phyloP scores from a whole-genome alignment of 2,329 filamentous ascomycete species.

The Nannizzia gypsea region DNA sequence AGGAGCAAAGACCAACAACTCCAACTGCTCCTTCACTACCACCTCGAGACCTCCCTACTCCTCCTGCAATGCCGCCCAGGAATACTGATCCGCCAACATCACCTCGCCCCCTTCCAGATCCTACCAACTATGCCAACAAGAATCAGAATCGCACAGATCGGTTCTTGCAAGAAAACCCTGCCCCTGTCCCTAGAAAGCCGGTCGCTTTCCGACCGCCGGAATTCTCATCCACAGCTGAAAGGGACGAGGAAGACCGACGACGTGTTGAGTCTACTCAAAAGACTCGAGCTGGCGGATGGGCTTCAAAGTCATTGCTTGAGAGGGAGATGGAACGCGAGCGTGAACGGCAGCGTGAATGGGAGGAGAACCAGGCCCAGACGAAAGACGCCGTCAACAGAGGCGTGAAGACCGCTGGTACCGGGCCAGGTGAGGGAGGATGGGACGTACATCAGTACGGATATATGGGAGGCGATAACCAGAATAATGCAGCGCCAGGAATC shows the following conservation, averaged over 20 bases:
- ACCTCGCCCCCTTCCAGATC: slow-evolving; percentile 38
- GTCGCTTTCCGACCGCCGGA: slow-evolving; percentile 33
- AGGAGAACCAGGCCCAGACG: slow-evolving; percentile 45
- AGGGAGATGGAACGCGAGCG: slow-evolving; percentile 57
- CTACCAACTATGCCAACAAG: slow-evolving; percentile 26
- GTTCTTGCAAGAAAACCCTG: slow-evolving; percentile 44
- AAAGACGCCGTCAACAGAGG: slow-evolving; percentile 36
- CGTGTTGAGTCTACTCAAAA: slow-evolving; percentile 44
- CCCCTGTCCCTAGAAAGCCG: slow-evolving; percentile 33
- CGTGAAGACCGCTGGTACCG: slow-evolving; percentile 36
- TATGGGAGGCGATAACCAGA: slow-evolving; percentile 51
- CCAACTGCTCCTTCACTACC: slow-evolving; percentile 14
- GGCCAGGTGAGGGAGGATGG: slow-evolving; percentile 42
- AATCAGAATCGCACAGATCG: slow-evolving; percentile 40
- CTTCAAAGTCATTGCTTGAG: slow-evolving; percentile 51
- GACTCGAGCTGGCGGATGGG: slow-evolving; percentile 49
- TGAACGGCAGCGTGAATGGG: slow-evolving; percentile 54
- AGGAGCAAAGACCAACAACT: slow-evolving; percentile 9
- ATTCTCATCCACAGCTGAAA: slow-evolving; percentile 43
- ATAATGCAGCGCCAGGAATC: slow-evolving; percentile 40
- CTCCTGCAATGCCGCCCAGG: slow-evolving; percentile 13
- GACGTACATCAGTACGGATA: slow-evolving; percentile 55
- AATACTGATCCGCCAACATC: slow-evolving; percentile 14
- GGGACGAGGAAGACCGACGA: slow-evolving; percentile 44
- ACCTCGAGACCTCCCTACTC: slow-evolving; percentile 17